phyloP scores from a whole-genome alignment of 2,329 filamentous ascomycete genomes.

The Sporothrix pallida region DNA sequence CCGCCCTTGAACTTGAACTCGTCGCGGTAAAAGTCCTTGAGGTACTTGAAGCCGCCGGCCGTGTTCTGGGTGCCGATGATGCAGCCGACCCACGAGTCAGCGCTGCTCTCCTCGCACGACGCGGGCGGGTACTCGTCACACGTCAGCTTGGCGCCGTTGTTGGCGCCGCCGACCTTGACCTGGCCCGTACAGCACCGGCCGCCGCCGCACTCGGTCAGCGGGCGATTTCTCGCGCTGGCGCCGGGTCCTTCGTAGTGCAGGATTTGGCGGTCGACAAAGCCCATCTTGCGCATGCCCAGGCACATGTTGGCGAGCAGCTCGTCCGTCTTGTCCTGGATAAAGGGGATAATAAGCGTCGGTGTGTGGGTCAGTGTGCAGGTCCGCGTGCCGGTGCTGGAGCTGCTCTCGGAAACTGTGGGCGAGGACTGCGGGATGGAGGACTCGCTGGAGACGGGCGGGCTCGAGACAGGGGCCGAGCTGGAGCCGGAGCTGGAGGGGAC shows the following conservation, averaged over 20 bases:
- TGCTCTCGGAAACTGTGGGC: neutral
- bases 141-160: neutral
- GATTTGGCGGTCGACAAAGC: neutral
- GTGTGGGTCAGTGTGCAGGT: constrained; percentile 1
- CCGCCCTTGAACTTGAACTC: neutral
- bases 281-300: neutral
- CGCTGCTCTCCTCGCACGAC: constrained; percentile 20
- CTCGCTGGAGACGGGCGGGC: neutral
- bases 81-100: constrained; percentile 14
- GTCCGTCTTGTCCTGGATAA: constrained; percentile 5
- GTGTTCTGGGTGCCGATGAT: constrained; percentile 24
- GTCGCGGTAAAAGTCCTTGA: neutral
- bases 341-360: constrained; percentile 12
- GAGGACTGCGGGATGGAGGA: neutral
- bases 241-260: neutral
- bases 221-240: neutral
- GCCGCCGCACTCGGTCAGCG: neutral
- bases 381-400: neutral
- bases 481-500: neutral
- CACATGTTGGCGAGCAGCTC: neutral
- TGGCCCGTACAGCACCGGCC: neutral
- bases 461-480: neutral
- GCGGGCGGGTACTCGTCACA: constrained; percentile 25
- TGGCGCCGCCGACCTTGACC: neutral
- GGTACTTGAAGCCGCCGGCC: constrained; percentile 14